A percentile compares a stretch with the other conserved stretches of the same genome.
Evolutionary conservation across 2,329 filamentous ascomycete species (phyloP).

Genomic region (Penicillium capsulatum): DNA sequence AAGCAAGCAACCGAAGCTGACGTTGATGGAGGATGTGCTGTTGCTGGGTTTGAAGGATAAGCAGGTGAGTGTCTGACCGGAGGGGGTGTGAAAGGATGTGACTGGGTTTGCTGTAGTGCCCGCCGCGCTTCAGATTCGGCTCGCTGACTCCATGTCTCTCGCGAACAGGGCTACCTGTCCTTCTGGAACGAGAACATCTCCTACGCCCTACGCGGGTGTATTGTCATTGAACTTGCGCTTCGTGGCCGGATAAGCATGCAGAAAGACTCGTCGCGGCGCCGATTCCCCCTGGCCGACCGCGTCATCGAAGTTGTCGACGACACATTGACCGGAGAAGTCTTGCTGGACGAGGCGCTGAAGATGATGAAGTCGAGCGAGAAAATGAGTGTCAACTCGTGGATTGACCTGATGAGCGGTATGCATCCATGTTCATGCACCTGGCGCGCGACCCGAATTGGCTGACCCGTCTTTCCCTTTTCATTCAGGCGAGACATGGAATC

Average conservation of each 20-base stretch:
- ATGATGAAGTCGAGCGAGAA: slow-evolving; percentile 99
- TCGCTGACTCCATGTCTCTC: slow-evolving; percentile 21
- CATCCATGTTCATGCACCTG: slow-evolving; percentile 8
- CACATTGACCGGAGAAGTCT: slow-evolving; percentile 90
- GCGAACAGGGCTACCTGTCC: slow-evolving; percentile 79
- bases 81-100: neutral
- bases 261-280: slow-evolving; percentile 85
- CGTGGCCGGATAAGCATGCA: slow-evolving; percentile 97
- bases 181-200: slow-evolving; percentile 99
- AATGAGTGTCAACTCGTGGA: slow-evolving; percentile 99
- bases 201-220: slow-evolving; percentile 94
- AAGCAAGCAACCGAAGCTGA: slow-evolving; percentile 96
- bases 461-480: slow-evolving; percentile 15
- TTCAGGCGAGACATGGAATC: slow-evolving; percentile 95
- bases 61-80: slow-evolving; percentile 60
- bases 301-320: slow-evolving; percentile 97
- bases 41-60: slow-evolving; percentile 96
- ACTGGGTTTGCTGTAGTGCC: too few species aligned
- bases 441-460: slow-evolving; percentile 8
- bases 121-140: too few species aligned
- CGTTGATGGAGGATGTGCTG: slow-evolving; percentile 96
- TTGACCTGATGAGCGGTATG: slow-evolving; percentile 96
- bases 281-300: slow-evolving; percentile 87
- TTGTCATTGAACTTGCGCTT: slow-evolving; percentile 96
- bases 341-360: slow-evolving; percentile 95